Conservation (phyloP, 1,284 basidiomycete genomes). For the Volvariella surrecta region DNA sequence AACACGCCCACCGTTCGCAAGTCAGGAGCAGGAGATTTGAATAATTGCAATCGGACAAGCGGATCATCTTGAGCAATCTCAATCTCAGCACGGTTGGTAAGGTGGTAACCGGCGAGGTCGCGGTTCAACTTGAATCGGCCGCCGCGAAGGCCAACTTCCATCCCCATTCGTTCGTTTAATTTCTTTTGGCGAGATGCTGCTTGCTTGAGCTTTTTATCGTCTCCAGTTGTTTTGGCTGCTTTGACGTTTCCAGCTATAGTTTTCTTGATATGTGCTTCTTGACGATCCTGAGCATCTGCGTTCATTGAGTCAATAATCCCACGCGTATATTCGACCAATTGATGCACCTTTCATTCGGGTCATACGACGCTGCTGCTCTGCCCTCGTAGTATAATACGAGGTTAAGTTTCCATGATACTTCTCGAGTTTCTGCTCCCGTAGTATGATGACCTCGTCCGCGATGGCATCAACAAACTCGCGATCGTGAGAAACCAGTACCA, state of each 20-base stretch:
- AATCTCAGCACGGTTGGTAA: conserved; percentile 1
- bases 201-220: conserved; percentile 51
- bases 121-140: conserved; percentile 58
- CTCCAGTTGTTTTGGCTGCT: conserved; percentile 49
- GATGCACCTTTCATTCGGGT: conserved; percentile 40
- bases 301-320: too few species aligned
- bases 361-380: conserved; percentile 39
- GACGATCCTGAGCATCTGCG: not conserved
- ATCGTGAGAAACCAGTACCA: conserved; percentile 68
- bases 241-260: conserved; percentile 32
- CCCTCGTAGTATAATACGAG: conserved; percentile 46
- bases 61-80: conserved; percentile 23
- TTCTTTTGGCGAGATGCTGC: conserved; percentile 41
- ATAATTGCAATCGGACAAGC: conserved; percentile 37
- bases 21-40: conserved; percentile 30
- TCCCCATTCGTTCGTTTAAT: not conserved
- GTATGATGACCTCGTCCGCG: conserved; percentile 59
- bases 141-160: not conserved
- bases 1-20: conserved; percentile 45
- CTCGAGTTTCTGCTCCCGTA: conserved; percentile 46
- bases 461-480: conserved; percentile 60
- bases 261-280: conserved; percentile 32
- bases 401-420: conserved; percentile 58
- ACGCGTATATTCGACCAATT: too few species aligned
- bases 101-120: conserved; percentile 41